Evolutionary conservation across 805 yeast genomes (phyloP).

Genomic region (Maudiozyma serrabonitensis): DNA sequence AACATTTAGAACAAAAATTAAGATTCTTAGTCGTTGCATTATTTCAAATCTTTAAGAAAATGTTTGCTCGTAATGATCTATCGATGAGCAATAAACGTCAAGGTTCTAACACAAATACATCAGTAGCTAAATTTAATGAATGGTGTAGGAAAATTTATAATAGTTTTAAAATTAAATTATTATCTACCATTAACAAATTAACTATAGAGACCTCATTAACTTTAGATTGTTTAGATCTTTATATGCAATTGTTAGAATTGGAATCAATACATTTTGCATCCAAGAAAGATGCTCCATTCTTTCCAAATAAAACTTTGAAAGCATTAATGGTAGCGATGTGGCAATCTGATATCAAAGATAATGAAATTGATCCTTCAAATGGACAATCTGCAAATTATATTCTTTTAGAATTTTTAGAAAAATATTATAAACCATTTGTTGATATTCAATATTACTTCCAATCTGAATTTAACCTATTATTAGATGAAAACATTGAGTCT

Average conservation of each 20-base stretch:
- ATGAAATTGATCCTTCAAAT: constrained; percentile 38
- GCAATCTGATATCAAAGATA: constrained; percentile 23
- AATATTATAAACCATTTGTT: constrained; percentile 48
- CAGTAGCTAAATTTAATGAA: constrained; percentile 32
- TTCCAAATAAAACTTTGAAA: constrained; percentile 48
- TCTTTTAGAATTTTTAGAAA: constrained; percentile 46
- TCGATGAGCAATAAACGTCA: constrained; percentile 5
- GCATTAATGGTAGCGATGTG: constrained; percentile 32
- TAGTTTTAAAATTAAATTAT: constrained; percentile 38
- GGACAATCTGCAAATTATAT: constrained; percentile 35
- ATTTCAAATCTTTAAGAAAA: constrained; percentile 25
- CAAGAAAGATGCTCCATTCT: constrained; percentile 43
- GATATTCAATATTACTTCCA: constrained; percentile 75
- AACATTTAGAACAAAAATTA: constrained; percentile 11
- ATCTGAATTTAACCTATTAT: constrained; percentile 33
- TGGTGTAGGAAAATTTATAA: constrained; percentile 59
- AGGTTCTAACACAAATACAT: constrained; percentile 17
- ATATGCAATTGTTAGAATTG: constrained; percentile 43
- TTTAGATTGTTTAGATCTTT: constrained; percentile 45
- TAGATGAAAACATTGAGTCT: constrained; percentile 17
- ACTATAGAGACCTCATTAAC: constrained; percentile 37
- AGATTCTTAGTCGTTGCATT: constrained; percentile 26
- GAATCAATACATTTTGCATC: constrained; percentile 50
- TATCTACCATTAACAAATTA: constrained; percentile 33
- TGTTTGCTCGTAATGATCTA: constrained; percentile 26